Conservation (phyloP, 176 grass and related monocot species). For the Raddia guianensis region DNA sequence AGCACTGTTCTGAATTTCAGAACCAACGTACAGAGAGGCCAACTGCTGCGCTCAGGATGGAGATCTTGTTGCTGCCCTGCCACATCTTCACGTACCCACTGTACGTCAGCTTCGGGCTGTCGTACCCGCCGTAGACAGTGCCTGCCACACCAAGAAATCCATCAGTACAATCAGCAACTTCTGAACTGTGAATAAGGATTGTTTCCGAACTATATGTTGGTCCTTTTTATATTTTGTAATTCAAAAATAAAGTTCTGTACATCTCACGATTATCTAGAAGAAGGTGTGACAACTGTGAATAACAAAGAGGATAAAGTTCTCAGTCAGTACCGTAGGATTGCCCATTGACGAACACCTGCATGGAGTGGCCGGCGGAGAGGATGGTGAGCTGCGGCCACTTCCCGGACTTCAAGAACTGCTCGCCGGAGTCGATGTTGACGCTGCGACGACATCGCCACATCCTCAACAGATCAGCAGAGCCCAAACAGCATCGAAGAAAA, state of each 20-base stretch:
- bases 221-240: too few relatives aligned
- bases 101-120: slow-evolving; percentile 68
- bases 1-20: not conserved
- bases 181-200: too few relatives aligned
- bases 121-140: slow-evolving; percentile 53
- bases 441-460: slow-evolving; percentile 33
- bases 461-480: not conserved
- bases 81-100: slow-evolving; percentile 71
- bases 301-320: too few relatives aligned
- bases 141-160: slow-evolving; percentile 37
- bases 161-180: not conserved
- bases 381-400: slow-evolving; percentile 69
- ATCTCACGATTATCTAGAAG: too few relatives aligned
- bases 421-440: slow-evolving; percentile 66
- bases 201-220: too few relatives aligned
- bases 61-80: slow-evolving; percentile 98
- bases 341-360: slow-evolving; percentile 95
- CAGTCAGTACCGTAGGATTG: slow-evolving; percentile 56
- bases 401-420: slow-evolving; percentile 78
- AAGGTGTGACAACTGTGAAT: too few relatives aligned
- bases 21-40: slow-evolving; percentile 72
- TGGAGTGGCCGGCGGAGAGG: slow-evolving; percentile 65
- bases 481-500: not conserved
- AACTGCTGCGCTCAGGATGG: slow-evolving; percentile 80
- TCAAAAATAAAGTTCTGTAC: too few relatives aligned